Base-by-base conservation (phyloP, 2,329 filamentous ascomycete species). In the Aureobasidium sp. region DNA sequence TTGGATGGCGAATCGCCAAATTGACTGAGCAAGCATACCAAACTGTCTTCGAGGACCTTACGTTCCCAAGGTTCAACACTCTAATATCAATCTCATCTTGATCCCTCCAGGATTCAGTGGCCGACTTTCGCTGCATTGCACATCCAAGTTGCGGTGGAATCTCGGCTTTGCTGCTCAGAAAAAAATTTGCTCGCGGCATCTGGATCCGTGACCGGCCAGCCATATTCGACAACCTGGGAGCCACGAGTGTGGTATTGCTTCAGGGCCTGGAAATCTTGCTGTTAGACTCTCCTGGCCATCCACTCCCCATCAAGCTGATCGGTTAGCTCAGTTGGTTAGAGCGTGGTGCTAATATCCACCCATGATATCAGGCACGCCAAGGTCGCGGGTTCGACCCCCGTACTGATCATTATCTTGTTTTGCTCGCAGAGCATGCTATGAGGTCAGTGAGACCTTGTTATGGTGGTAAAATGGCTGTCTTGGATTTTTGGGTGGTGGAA, bases 251-350 rank as follows among this genome's bases (percentile, higher is more conserved):
- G 42, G 12, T 6, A 4, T 45, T 25, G 9, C 42, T 20, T 20
- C 11, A 12, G 42, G n/a, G 11, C n/a, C 11, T 3, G 12, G 15
- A 39, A 14, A 15, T 12, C 9, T 22, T 25, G 42, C 6, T 52
- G n/a, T 52, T 52, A n/a, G 4, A 12, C 17, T 22, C n/a, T 17
- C 39, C 9, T 11, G 14, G 12, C 37, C 5, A 5, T 11, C 6
- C 1, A 5, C 11, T 2, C 15, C 5, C 1, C 42, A 62, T 55
- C 25, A 47, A 55, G 6, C 22, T 17, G 61, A 44, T 65, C 63
- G 64, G 45, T 65, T 68, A 66, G 67, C 67, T 68, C 67, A 68
- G 67, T 68, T 68, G 67, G 67, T 68, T 68, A 68, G 67, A 66
- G 67, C 67, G 67, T 68, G 67, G 67, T 68, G 67, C 67, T 68